Percentiles rank a stretch among this genome's conserved stretches.
Evolutionary conservation across 2,329 filamentous ascomycete genomes (phyloP).

Genomic region (Cadophora luteo-olivacea): DNA sequence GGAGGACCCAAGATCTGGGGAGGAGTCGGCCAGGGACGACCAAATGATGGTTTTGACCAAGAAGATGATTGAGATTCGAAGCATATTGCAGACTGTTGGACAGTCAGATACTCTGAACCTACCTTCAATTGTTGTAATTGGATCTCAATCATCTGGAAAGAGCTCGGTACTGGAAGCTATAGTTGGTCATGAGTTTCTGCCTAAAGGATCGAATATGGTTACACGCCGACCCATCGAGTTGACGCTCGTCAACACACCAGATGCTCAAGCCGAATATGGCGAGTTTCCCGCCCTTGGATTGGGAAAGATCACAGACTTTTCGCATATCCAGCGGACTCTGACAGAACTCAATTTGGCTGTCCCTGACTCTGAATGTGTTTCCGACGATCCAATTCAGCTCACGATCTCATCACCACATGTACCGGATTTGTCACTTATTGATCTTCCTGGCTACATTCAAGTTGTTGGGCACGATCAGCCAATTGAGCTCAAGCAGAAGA

Average conservation of each 20-base stretch:
- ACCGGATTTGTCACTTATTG: constrained; percentile 93
- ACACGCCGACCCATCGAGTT: constrained; percentile 94
- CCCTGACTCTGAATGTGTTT: constrained; percentile 88
- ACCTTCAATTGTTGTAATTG: constrained; percentile 98
- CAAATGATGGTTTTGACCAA: constrained; percentile 99
- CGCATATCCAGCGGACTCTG: constrained; percentile 88
- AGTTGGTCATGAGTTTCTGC: constrained; percentile 96
- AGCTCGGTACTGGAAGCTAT: constrained; percentile 97
- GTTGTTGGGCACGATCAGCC: constrained; percentile 92
- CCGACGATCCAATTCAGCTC: constrained; percentile 94
- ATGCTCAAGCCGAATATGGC: constrained; percentile 86
- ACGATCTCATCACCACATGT: constrained; percentile 96
- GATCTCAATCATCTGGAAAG: constrained; percentile 97
- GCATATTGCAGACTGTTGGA: constrained; percentile 87
- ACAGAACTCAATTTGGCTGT: constrained; percentile 96
- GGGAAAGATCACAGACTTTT: constrained; percentile 89
- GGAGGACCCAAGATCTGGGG: constrained; percentile 65
- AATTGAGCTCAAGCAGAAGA: constrained; percentile 90
- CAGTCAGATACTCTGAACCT: constrained; percentile 88
- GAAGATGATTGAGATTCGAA: constrained; percentile 99
- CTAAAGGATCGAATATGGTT: constrained; percentile 99
- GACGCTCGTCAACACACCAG: constrained; percentile 93
- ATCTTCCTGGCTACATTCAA: constrained; percentile 96
- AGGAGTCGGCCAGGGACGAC: constrained; percentile 82
- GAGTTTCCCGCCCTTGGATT: constrained; percentile 94